These are phyloP conservation scores for Monosporozyma solicola DNA, from an alignment of 805 yeast species.

Conservation along the genomic window DNA sequence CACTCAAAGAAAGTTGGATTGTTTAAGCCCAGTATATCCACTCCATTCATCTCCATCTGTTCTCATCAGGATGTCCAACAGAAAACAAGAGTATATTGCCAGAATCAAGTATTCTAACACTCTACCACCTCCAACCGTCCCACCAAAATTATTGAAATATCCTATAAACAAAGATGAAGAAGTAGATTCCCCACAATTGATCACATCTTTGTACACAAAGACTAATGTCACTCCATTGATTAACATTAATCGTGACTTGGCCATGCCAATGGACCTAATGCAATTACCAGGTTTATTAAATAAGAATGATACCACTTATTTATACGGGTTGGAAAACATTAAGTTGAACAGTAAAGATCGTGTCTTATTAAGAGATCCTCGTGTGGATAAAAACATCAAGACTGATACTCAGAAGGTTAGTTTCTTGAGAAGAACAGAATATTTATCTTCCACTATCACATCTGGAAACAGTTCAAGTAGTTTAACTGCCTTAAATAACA, in stretches of 20 bases:
- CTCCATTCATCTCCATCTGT: background rate
- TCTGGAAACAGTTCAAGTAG: constrained; percentile 20
- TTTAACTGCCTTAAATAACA: constrained; percentile 5
- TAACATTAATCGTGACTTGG: constrained; percentile 51
- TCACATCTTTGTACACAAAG: constrained; percentile 65
- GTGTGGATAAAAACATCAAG: constrained; percentile 31
- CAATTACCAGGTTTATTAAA: constrained; percentile 61
- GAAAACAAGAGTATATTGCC: constrained; percentile 69
- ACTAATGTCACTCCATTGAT: constrained; percentile 61
- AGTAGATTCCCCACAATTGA: constrained; percentile 43
- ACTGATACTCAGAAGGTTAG: constrained; percentile 41
- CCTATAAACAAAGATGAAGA: constrained; percentile 33
- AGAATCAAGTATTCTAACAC: constrained; percentile 76
- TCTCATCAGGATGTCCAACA: constrained; percentile 28
- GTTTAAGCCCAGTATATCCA: background rate
- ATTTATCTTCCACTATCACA: constrained; percentile 52
- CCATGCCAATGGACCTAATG: constrained; percentile 69
- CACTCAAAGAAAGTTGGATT: background rate
- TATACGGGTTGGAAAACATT: constrained; percentile 33
- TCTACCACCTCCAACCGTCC: constrained; percentile 87
- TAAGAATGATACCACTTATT: constrained; percentile 40
- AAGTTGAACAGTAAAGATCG: constrained; percentile 72
- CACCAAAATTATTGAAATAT: constrained; percentile 72
- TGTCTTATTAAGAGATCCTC: constrained; percentile 72
- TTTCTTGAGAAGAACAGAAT: constrained; percentile 92